phyloP scores from a whole-genome alignment of 2,329 filamentous ascomycete genomes.

The Aspergillus pseudotamarii region DNA sequence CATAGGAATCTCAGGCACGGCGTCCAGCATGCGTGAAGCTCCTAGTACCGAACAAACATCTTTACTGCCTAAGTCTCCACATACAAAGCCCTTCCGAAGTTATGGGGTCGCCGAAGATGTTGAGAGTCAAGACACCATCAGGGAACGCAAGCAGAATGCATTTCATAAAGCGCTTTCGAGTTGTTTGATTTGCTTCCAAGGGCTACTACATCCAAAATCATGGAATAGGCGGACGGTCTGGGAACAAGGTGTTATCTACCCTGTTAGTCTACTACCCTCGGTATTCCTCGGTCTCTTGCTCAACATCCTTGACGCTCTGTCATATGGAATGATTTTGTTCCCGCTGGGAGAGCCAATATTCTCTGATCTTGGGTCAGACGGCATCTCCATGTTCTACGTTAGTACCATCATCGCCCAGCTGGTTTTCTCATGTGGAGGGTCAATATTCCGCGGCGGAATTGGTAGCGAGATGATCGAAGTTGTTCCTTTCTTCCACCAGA shows the following conservation, averaged over 20 bases:
- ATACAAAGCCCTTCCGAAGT: slow-evolving; percentile 29
- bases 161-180: slow-evolving; percentile 23
- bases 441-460: slow-evolving; percentile 85
- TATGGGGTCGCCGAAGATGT: slow-evolving; percentile 38
- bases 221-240: slow-evolving; percentile 73
- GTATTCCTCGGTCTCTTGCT: slow-evolving; percentile 86
- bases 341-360: slow-evolving; percentile 87
- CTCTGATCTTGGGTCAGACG: slow-evolving; percentile 81
- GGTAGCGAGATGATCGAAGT: slow-evolving; percentile 99
- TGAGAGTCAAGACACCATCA: slow-evolving; percentile 28
- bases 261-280: slow-evolving; percentile 74
- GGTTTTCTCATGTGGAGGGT: slow-evolving; percentile 80
- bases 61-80: slow-evolving; percentile 33
- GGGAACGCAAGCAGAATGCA: slow-evolving; percentile 15
- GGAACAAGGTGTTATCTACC: slow-evolving; percentile 65
- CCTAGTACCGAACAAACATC: slow-evolving; percentile 40
- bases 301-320: slow-evolving; percentile 91
- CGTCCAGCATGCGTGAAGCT: slow-evolving; percentile 20
- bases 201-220: slow-evolving; percentile 62
- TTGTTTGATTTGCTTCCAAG: slow-evolving; percentile 29
- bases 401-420: slow-evolving; percentile 94
- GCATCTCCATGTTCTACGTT: slow-evolving; percentile 98
- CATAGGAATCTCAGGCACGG: slow-evolving; percentile 6
- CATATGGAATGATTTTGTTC: slow-evolving; percentile 96
- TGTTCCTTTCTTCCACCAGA: slow-evolving; percentile 97